These are phyloP conservation scores for Paecilomyces fulvus DNA, from an alignment of 2,329 filamentous ascomycete genomes.

Conservation along the genomic window DNA sequence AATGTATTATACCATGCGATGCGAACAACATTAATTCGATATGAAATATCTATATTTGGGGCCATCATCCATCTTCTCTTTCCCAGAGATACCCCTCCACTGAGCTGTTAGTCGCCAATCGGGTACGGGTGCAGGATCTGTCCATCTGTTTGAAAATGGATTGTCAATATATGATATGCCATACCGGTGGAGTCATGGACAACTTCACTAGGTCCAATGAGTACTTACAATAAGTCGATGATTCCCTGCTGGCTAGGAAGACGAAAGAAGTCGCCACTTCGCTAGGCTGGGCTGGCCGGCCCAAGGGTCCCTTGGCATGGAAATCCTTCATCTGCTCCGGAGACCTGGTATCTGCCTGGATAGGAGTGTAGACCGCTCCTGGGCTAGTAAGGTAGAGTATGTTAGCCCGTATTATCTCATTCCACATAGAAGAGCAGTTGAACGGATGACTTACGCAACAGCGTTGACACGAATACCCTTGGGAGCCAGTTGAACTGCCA, in stretches of 20 bases:
- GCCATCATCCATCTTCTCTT: background rate
- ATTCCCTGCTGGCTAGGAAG: slow-evolving; percentile 28
- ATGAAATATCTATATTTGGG: background rate
- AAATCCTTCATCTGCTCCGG: slow-evolving; percentile 27
- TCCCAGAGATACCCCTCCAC: background rate
- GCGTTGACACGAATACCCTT: slow-evolving; percentile 51
- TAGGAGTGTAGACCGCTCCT: slow-evolving; percentile 26
- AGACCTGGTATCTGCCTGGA: slow-evolving; percentile 27
- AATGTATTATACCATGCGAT: background rate
- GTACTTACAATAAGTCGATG: slow-evolving; percentile 27
- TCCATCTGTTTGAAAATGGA: slow-evolving; percentile 16
- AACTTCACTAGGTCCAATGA: background rate
- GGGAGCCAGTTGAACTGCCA: slow-evolving; percentile 45
- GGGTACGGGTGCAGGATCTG: slow-evolving; percentile 28
- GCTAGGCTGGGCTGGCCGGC: slow-evolving; percentile 29
- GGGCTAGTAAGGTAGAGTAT: slow-evolving; percentile 12
- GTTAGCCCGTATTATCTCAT: background rate
- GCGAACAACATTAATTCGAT: background rate
- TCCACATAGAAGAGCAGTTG: background rate
- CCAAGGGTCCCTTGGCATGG: slow-evolving; percentile 19
- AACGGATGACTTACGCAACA: slow-evolving; percentile 26
- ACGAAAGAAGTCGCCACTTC: slow-evolving; percentile 34
- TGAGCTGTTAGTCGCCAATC: slow-evolving; percentile 20
- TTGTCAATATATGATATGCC: background rate
- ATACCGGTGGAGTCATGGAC: background rate